Percentiles rank a stretch among this genome's conserved stretches.
Evolutionary conservation across 192 early-diverging fungal genomes (phyloP).

Genomic region (Backusella westeae): DNA sequence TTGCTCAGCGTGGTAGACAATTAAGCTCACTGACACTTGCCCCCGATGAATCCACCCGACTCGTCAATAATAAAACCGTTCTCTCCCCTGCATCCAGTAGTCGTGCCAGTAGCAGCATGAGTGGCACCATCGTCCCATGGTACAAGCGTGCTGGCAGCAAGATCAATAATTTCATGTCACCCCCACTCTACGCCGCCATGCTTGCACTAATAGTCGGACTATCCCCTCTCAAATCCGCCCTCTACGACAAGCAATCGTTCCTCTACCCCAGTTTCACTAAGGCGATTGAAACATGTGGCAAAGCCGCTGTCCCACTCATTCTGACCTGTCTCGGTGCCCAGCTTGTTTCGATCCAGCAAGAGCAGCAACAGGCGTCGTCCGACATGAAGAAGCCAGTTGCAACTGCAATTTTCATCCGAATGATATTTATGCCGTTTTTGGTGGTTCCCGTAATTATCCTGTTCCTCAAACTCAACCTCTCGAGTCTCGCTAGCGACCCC

Average conservation of each 20-base stretch:
- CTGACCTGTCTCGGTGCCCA: constrained; percentile 76
- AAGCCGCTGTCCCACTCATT: constrained; percentile 76
- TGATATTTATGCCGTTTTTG: constrained; percentile 38
- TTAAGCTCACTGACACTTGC: not conserved
- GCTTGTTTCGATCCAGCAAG: constrained; percentile 30
- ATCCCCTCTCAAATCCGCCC: constrained; percentile 56
- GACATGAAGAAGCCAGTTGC: constrained; percentile 37
- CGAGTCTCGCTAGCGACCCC: constrained; percentile 60
- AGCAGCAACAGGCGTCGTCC: constrained; percentile 2
- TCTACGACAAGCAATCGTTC: constrained; percentile 59
- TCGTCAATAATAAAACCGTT: not conserved
- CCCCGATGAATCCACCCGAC: not conserved
- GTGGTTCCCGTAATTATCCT: constrained; percentile 36
- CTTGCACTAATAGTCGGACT: constrained; percentile 65
- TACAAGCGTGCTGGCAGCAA: not conserved
- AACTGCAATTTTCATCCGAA: constrained; percentile 30
- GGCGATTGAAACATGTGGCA: constrained; percentile 70
- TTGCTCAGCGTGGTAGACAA: not conserved
- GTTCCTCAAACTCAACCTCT: constrained; percentile 20
- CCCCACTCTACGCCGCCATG: constrained; percentile 70
- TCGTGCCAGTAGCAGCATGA: not conserved
- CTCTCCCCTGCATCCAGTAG: not conserved
- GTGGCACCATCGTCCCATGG: not conserved
- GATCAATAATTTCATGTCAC: constrained; percentile 49
- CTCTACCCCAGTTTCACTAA: constrained; percentile 54